A percentile compares a stretch with the other conserved stretches of the same genome.
These are phyloP conservation scores for Xylaria scruposa DNA, from an alignment of 495 filamentous ascomycete species.

Conservation along the genomic window DNA sequence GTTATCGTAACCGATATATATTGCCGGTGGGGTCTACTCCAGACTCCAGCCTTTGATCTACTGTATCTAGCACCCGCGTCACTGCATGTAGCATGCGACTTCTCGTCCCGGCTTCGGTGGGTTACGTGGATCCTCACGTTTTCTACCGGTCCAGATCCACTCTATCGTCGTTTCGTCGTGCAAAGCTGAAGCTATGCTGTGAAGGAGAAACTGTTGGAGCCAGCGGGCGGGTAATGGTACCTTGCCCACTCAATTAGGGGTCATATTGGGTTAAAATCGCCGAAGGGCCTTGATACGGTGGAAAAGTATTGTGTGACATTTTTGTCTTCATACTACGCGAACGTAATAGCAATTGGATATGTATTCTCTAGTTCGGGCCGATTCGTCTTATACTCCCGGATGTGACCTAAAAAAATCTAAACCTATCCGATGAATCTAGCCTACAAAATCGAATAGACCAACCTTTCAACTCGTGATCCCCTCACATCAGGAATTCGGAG, in stretches of 20 bases:
- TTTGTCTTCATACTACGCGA: background rate
- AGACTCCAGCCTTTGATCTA: background rate
- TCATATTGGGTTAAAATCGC: conserved; percentile 3
- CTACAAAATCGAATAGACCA: too few relatives aligned
- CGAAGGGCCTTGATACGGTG: background rate
- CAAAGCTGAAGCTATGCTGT: too few relatives aligned
- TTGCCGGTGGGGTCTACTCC: background rate
- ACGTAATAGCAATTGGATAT: too few relatives aligned
- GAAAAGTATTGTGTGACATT: background rate
- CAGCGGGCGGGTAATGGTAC: background rate
- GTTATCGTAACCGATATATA: background rate
- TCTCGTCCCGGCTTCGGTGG: conserved; percentile 6
- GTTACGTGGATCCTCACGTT: background rate
- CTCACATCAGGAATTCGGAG: background rate
- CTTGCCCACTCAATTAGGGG: background rate
- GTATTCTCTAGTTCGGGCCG: too few relatives aligned
- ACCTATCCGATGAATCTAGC: too few relatives aligned
- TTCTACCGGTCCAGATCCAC: too few relatives aligned
- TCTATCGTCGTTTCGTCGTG: too few relatives aligned
- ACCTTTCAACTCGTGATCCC: background rate
- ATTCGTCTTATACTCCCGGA: too few relatives aligned
- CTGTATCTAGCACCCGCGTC: background rate
- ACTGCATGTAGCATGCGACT: background rate
- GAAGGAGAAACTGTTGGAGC: background rate
- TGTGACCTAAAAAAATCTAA: too few relatives aligned